Evolutionary conservation across 1,284 basidiomycete genomes (phyloP).

Genomic region (Gymnopus androsaceus): DNA sequence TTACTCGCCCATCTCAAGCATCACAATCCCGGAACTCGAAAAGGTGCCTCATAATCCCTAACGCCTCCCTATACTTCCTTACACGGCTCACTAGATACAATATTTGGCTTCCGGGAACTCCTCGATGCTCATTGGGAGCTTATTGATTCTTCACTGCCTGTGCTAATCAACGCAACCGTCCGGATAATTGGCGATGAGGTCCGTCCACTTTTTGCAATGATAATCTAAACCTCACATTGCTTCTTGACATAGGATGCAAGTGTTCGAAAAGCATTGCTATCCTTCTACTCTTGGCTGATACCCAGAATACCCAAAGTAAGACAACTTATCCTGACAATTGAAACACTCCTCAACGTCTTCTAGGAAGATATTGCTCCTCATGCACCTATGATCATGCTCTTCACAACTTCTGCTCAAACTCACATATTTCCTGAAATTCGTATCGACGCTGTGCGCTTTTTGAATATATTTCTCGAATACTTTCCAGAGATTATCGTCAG

Average conservation of each 20-base stretch:
- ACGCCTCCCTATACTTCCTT: no score
- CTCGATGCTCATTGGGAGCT: slow-evolving; percentile 66
- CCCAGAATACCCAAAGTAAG: slow-evolving; percentile 63
- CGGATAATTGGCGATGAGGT: slow-evolving; percentile 85
- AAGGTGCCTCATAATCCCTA: slow-evolving; percentile 47
- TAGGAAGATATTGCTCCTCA: slow-evolving; percentile 74
- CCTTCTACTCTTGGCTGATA: slow-evolving; percentile 74
- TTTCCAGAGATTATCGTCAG: slow-evolving; percentile 70
- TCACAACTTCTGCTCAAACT: slow-evolving; percentile 88
- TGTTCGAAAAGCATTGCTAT: slow-evolving; percentile 62
- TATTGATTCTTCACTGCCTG: slow-evolving; percentile 57
- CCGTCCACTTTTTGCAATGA: slow-evolving; percentile 19
- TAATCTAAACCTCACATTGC: not conserved
- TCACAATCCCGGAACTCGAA: slow-evolving; percentile 75
- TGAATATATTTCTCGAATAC: slow-evolving; percentile 77
- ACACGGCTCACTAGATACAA: no score
- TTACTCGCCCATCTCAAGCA: slow-evolving; percentile 83
- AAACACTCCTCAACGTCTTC: slow-evolving; percentile 17
- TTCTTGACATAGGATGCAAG: slow-evolving; percentile 52
- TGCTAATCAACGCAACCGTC: slow-evolving; percentile 68
- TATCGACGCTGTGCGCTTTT: slow-evolving; percentile 83
- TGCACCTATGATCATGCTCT: slow-evolving; percentile 75
- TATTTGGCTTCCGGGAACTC: slow-evolving; percentile 83
- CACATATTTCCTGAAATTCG: slow-evolving; percentile 95
- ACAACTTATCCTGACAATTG: not conserved